Conservation (phyloP, 768 basidiomycete genomes). For the Psilocybe tampanensis region DNA sequence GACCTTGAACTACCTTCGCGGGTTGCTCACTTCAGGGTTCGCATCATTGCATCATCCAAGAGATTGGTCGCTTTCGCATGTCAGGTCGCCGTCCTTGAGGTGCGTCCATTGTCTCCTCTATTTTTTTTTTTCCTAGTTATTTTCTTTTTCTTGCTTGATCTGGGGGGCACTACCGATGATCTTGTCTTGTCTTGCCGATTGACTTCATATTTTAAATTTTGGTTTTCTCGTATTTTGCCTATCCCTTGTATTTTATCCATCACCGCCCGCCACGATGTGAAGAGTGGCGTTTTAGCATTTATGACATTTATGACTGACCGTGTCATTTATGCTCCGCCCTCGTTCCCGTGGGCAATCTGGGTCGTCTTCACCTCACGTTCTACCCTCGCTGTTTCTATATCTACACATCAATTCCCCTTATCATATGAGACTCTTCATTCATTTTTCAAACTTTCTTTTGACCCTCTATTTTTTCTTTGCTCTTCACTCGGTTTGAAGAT, state of each 20-base stretch:
- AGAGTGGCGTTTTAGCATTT: not conserved
- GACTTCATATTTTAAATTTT: not conserved
- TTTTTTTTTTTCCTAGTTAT: not conserved
- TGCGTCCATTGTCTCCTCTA: not conserved
- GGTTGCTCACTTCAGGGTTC: constrained; percentile 88
- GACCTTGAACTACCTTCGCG: constrained; percentile 91
- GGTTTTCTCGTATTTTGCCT: not conserved
- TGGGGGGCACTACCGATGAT: not conserved
- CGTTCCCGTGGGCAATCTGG: not conserved
- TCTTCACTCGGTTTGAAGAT: no score
- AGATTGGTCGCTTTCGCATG: constrained; percentile 92
- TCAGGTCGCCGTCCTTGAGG: constrained; percentile 34
- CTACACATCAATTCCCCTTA: no score
- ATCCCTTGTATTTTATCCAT: not conserved
- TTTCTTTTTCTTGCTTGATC: not conserved
- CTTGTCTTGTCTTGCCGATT: not conserved
- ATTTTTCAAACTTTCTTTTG: not conserved
- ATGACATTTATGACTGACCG: not conserved
- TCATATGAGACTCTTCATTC: no score
- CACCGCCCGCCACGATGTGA: not conserved
- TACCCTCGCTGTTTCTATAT: no score
- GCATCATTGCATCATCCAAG: constrained; percentile 90
- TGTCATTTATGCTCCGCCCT: not conserved
- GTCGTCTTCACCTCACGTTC: not conserved
- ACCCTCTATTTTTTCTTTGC: no score